Base-by-base conservation (phyloP, 2,329 filamentous ascomycete species). In the Penicillium sp. region DNA sequence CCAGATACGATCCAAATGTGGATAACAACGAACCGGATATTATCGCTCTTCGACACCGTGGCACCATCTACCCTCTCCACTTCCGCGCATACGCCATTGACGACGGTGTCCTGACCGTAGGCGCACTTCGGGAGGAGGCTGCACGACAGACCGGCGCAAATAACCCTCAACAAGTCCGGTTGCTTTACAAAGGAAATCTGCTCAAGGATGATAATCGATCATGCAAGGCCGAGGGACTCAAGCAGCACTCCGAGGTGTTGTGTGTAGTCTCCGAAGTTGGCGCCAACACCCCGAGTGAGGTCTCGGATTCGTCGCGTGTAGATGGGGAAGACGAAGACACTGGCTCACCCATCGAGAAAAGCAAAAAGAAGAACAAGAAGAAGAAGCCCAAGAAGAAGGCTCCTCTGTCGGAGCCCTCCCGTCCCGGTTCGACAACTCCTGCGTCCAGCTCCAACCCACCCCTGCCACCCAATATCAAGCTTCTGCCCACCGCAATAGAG, bases 51-150 rank as follows among this genome's bases (percentile, higher is more conserved):
- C 74, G 73, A 53, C 75, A 80, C 62, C 76, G 73, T 52, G 71
- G 71, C 50, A 70, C 70, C 35, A 73, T 71, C 27, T 77, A 79
- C 61, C 71, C 74, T 13, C 66, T 80, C 33, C 72, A 75, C 48
- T 80, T 80, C 63, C 73, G 72, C 5, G 71, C 79, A 22, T 81
- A 77, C 61, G 73, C 78, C 9, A 80, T 81, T 65, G 75, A 75
- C 53, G 79, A 81, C 58, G 77, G 76, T 9, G 63, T 64, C 16
- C 64, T 80, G 46, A 77, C 69, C 26, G 71, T 81, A 31, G 73
- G 75, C 27, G 70, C 77, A 19, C 60, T 81, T 41, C 68, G 79
- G 44, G 65, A 71, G 39, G 65, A 68, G 6, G 77, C 77, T 13
- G 79, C 76, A 1, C 63, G 70, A 35, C 67, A 69, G 56, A 72